Percentiles rank a stretch among this genome's conserved stretches.
phyloP scores from a whole-genome alignment of 129 eudicot genomes.

The Saposhnikovia divaricata region DNA sequence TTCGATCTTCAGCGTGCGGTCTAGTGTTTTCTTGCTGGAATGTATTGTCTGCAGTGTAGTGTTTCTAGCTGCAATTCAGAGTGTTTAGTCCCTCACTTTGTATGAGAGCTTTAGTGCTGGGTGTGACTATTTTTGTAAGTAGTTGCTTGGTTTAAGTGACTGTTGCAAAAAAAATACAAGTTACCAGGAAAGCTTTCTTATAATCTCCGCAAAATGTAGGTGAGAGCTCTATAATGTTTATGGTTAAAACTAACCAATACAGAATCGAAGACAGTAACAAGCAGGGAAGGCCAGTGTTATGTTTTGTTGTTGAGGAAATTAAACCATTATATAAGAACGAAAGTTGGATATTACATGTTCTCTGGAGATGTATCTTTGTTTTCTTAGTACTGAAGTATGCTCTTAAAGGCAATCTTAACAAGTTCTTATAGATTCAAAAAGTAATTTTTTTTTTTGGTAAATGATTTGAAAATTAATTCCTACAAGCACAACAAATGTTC shows the following conservation, averaged over 20 bases:
- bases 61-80: not conserved
- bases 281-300: not conserved
- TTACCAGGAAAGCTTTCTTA: not conserved
- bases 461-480: too few relatives aligned
- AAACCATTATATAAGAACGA: too few relatives aligned
- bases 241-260: not conserved
- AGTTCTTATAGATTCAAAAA: too few relatives aligned
- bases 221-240: not conserved
- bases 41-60: not conserved
- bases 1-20: not conserved
- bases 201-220: not conserved
- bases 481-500: not conserved
- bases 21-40: not conserved
- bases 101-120: not conserved
- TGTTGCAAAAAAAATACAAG: not conserved
- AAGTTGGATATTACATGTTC: too few relatives aligned
- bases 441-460: too few relatives aligned
- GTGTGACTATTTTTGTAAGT: not conserved
- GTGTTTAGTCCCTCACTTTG: not conserved
- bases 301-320: too few relatives aligned
- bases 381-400: too few relatives aligned
- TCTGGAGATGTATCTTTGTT: too few relatives aligned
- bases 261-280: not conserved
- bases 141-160: not conserved
- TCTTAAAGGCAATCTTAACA: too few relatives aligned